Evolutionary conservation across 179 eudicot genomes (phyloP).

Genomic region (Gypsophila paniculata): DNA sequence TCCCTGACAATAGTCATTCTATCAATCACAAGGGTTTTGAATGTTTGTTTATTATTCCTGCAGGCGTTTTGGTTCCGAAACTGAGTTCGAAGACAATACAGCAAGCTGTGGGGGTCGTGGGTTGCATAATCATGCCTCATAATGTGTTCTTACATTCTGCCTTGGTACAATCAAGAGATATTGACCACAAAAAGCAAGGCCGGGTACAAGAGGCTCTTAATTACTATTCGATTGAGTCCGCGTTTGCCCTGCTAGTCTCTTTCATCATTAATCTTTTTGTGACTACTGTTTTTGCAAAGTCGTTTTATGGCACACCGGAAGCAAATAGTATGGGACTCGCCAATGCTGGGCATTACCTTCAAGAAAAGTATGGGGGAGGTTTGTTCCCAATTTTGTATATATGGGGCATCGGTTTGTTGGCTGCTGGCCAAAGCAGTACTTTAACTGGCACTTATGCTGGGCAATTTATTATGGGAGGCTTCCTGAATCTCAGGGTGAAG

Average conservation of each 20-base stretch:
- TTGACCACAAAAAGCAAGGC: conserved; percentile 41
- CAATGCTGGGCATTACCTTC: conserved; percentile 41
- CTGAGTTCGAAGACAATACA: conserved; percentile 45
- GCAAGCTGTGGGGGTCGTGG: conserved; percentile 53
- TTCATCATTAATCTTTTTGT: conserved; percentile 47
- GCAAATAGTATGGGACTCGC: conserved; percentile 40
- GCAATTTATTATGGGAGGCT: conserved; percentile 95
- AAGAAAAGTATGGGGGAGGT: conserved; percentile 45
- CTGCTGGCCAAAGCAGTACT: conserved; percentile 98
- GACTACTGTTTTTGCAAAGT: conserved; percentile 44
- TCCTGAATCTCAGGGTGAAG: conserved; percentile 62
- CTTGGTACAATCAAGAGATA: conserved; percentile 43
- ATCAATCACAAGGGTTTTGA: not conserved
- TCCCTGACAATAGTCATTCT: not conserved
- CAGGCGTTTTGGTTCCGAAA: conserved; percentile 41
- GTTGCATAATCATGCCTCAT: conserved; percentile 54
- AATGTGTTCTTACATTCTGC: conserved; percentile 50
- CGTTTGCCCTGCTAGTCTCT: conserved; percentile 40
- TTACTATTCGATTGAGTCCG: conserved; percentile 44
- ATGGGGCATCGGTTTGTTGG: conserved; percentile 54
- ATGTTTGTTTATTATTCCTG: not conserved
- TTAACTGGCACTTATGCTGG: conserved; percentile 97
- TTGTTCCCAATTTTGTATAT: conserved; percentile 40
- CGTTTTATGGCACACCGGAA: conserved; percentile 42
- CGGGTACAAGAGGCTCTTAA: conserved; percentile 44